Evolutionary conservation across 371 early-diverging fungal species (phyloP), one percentile per base, ranked within the genome.

Genomic region (Saksenaea oblongispora): DNA sequence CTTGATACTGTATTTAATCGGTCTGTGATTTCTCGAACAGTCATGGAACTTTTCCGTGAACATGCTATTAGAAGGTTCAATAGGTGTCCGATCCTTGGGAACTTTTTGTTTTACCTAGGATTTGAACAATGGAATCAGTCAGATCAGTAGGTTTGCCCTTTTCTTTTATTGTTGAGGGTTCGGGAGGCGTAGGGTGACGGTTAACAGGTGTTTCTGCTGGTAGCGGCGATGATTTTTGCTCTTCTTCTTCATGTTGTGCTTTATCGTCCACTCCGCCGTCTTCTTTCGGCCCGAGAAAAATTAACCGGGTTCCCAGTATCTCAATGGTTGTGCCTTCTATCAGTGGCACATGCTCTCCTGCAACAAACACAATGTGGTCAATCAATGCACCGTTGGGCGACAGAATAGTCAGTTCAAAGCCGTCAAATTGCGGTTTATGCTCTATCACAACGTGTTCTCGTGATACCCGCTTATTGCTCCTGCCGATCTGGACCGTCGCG

Each of bases 321-420:
- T 75, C 72, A 28, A 75, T 67, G 31, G 51, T 39, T 1, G 72
- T 64, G 13, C 72, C 75, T 34, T 72, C 67, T 3, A 59, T 27
- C 31, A 75, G 35, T 41, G 67, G 65, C 5, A 72, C 67, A 61
- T 64, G 66, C 55, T 71, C 69, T 18, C 69, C 65, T 57, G 60
- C 62, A 5, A 64, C 56, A 53, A 69, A 71, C 0, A 66, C 34
- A 15, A 66, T 67, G 31, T 56, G 69, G 35, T 75, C 75, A 5
- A 75, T 61, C n/a, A 69, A 34, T n/a, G 65, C 73, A 14, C 81
- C 84, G 27, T 83, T 83, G n/a, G 79, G 78, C 1, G 82, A 81
- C 1, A 79, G 66, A 5, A 83, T 76, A 1, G 72, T 78, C 26
- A 83, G 68, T 55, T 75, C 78, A 58, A 77, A 83, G 15, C 64